A percentile compares a stretch with the other conserved stretches of the same genome.
Conservation (phyloP, 257 asterid genomes). For the Lavandula angustifolia region DNA sequence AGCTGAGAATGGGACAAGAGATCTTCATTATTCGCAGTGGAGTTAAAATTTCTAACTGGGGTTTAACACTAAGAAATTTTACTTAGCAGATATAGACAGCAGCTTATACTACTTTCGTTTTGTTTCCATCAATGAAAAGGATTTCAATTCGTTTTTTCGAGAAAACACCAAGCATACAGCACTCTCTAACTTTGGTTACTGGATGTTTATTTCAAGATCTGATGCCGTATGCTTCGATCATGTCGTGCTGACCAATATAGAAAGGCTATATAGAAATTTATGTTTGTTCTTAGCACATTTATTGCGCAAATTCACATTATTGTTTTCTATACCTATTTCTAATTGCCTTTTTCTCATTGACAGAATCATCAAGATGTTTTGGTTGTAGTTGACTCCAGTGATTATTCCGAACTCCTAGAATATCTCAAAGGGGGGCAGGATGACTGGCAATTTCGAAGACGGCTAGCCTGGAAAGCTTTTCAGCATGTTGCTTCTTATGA, state of each 20-base stretch:
- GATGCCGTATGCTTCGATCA: slow-evolving; percentile 1
- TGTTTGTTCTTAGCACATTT: slow-evolving; percentile 12
- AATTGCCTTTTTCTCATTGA: slow-evolving; percentile 29
- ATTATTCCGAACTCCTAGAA: slow-evolving; percentile 74
- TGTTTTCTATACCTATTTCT: slow-evolving; percentile 11
- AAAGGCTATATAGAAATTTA: background rate
- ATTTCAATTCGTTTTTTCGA: background rate
- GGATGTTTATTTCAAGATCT: background rate
- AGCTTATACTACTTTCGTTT: background rate
- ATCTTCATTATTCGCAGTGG: background rate
- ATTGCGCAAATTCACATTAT: background rate
- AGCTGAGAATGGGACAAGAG: slow-evolving; percentile 12
- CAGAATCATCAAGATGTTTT: slow-evolving; percentile 97
- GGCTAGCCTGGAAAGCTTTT: slow-evolving; percentile 95
- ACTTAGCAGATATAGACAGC: slow-evolving; percentile 1
- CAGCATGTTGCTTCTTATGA: slow-evolving; percentile 97
- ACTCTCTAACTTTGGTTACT: background rate
- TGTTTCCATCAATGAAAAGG: background rate
- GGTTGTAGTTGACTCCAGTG: slow-evolving; percentile 89
- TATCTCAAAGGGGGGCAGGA: slow-evolving; percentile 60
- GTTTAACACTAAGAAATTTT: background rate
- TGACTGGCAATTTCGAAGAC: slow-evolving; percentile 66
- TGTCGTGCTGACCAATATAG: background rate
- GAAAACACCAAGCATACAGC: background rate
- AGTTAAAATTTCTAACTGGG: background rate